Conservation (phyloP, 495 filamentous ascomycete species). For the Penicillium verhagenii region DNA sequence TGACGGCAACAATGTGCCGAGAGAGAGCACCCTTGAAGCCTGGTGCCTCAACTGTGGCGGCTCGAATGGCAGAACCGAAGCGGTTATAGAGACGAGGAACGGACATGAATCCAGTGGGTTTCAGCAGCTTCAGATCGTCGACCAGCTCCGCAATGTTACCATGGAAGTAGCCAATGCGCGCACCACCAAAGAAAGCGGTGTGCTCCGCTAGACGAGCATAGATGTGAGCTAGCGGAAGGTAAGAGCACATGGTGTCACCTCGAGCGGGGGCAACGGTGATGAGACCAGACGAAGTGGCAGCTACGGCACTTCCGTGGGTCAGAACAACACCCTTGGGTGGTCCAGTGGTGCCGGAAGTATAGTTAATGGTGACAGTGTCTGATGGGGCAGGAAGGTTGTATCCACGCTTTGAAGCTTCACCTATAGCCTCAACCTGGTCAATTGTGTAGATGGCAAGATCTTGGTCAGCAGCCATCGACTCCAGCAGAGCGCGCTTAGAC, state of each 20-base stretch:
- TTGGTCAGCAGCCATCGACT: conserved; percentile 64
- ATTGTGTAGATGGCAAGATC: conserved; percentile 79
- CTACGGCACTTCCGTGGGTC: conserved; percentile 77
- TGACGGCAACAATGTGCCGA: conserved; percentile 72
- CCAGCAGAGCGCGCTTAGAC: conserved; percentile 76
- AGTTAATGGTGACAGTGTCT: conserved; percentile 92
- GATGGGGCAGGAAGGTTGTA: conserved; percentile 66
- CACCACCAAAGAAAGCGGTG: conserved; percentile 66
- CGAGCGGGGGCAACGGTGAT: conserved; percentile 45
- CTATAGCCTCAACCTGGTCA: conserved; percentile 73
- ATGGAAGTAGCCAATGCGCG: conserved; percentile 88
- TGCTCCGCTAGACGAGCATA: conserved; percentile 85
- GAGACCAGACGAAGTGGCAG: conserved; percentile 62
- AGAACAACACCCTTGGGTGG: conserved; percentile 91
- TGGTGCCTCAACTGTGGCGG: conserved; percentile 70
- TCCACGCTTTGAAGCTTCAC: conserved; percentile 62
- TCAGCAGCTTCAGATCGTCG: conserved; percentile 86
- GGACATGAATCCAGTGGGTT: conserved; percentile 79
- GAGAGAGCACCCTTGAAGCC: conserved; percentile 84
- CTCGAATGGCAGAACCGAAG: conserved; percentile 79
- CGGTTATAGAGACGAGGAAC: conserved; percentile 92
- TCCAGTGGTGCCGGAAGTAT: conserved; percentile 95
- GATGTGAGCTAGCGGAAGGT: conserved; percentile 93
- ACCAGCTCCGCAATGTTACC: conserved; percentile 84
- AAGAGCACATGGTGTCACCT: conserved; percentile 71